phyloP scores from a whole-genome alignment of 768 basidiomycete genomes.

The Mrakia gelida region DNA sequence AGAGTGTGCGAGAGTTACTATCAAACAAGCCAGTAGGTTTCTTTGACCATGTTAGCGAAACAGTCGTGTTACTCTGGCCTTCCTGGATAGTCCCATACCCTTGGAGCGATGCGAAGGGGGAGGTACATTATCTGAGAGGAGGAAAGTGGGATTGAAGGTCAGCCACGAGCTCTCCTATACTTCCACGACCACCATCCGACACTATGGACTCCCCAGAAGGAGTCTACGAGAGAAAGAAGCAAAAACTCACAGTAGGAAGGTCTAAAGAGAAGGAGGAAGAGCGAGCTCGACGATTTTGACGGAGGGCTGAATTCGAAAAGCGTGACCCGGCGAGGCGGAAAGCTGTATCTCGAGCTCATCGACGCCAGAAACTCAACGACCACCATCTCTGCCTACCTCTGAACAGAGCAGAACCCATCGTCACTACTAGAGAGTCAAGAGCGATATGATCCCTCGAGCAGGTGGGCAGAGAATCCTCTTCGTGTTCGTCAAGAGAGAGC shows the following conservation, averaged over 20 bases:
- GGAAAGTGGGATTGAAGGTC: neutral
- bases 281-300: neutral
- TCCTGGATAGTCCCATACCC: slow-evolving; percentile 6
- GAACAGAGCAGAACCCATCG: neutral
- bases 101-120: slow-evolving; percentile 13
- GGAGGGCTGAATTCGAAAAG: neutral
- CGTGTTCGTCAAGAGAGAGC: neutral
- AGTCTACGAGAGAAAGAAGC: neutral
- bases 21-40: neutral
- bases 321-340: neutral
- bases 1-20: neutral
- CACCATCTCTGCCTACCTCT: neutral
- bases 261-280: neutral
- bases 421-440: neutral
- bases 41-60: neutral
- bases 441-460: slow-evolving; percentile 21
- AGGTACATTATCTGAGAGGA: slow-evolving; percentile 12
- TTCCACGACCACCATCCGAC: neutral
- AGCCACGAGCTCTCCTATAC: neutral
- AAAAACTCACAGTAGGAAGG: neutral
- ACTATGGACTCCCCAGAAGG: neutral
- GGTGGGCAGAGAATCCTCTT: neutral
- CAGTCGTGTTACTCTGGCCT: neutral
- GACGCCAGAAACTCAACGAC: neutral
- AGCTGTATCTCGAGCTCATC: neutral